These are phyloP conservation scores for Pythium sukuiense DNA, from an alignment of 352 stramenopile genomes.

Conservation along the genomic window DNA sequence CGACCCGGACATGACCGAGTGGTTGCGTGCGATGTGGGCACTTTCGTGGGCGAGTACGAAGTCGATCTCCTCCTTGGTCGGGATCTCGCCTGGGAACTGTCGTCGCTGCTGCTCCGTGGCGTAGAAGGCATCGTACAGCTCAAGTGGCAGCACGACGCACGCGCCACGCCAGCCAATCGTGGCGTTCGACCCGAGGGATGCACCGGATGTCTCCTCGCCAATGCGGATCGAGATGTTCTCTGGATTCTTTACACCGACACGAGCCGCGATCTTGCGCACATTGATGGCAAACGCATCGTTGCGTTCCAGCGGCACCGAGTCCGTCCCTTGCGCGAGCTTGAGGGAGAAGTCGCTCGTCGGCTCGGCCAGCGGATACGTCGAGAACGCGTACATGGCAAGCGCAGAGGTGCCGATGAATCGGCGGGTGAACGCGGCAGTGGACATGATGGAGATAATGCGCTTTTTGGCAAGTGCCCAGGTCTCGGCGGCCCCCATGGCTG, in stretches of 20 bases:
- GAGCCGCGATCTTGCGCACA: slow-evolving; percentile 55
- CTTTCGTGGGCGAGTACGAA: slow-evolving; percentile 85
- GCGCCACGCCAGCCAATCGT: slow-evolving; percentile 54
- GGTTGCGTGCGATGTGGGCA: slow-evolving; percentile 81
- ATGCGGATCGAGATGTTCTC: slow-evolving; percentile 70
- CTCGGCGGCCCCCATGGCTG: neutral
- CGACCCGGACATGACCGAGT: slow-evolving; percentile 59
- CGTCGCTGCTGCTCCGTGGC: slow-evolving; percentile 42
- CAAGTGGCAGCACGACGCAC: slow-evolving; percentile 69
- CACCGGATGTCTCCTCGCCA: slow-evolving; percentile 55
- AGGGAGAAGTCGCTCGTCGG: slow-evolving; percentile 65
- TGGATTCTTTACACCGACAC: slow-evolving; percentile 65
- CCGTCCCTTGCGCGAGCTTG: slow-evolving; percentile 50
- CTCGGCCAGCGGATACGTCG: slow-evolving; percentile 52
- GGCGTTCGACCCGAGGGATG: slow-evolving; percentile 64
- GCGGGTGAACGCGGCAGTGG: slow-evolving; percentile 34
- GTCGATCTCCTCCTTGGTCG: slow-evolving; percentile 72
- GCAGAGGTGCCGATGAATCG: slow-evolving; percentile 38
- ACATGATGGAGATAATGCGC: slow-evolving; percentile 35
- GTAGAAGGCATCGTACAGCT: slow-evolving; percentile 84
- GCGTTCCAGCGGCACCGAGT: slow-evolving; percentile 54
- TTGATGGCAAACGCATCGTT: slow-evolving; percentile 66
- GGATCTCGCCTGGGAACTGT: slow-evolving; percentile 49
- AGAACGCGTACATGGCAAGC: slow-evolving; percentile 42
- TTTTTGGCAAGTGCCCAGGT: slow-evolving; percentile 32